phyloP scores from a whole-genome alignment of 345 rosid species.

The Corymbia maculata region DNA sequence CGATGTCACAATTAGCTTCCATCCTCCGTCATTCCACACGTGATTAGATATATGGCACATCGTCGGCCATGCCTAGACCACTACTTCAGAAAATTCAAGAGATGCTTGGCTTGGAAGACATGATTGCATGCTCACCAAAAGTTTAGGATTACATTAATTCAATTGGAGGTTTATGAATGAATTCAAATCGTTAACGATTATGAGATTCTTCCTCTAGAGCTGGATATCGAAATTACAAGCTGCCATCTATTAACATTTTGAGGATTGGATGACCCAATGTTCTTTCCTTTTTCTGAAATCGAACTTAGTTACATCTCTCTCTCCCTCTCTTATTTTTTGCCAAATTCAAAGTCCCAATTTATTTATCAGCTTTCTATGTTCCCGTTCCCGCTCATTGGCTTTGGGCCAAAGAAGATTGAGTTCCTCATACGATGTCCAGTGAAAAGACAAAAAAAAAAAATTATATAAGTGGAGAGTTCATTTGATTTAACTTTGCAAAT shows the following conservation, averaged over 20 bases:
- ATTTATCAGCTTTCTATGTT: not conserved
- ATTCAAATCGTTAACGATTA: not conserved
- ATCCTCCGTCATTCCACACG: no score
- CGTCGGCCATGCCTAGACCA: not conserved
- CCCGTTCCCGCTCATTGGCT: no score
- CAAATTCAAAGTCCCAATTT: not conserved
- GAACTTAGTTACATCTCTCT: not conserved
- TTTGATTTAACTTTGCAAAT: no score
- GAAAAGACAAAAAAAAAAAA: no score
- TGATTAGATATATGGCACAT: not conserved
- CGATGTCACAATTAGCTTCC: no score
- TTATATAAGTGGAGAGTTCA: no score
- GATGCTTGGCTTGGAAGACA: not conserved
- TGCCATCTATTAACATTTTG: not conserved
- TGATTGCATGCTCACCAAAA: not conserved
- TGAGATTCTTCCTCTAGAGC: not conserved
- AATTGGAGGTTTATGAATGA: no score
- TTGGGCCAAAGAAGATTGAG: no score
- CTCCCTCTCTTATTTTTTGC: not conserved
- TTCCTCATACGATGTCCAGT: no score
- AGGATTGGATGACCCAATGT: not conserved
- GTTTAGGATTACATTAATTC: no score
- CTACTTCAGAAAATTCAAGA: no score
- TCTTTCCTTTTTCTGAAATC: not conserved
- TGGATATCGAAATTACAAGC: no score